Evolutionary conservation across 495 filamentous ascomycete species (phyloP), one percentile per base, ranked within the genome.

Genomic region (Aspergillus asperescens): DNA sequence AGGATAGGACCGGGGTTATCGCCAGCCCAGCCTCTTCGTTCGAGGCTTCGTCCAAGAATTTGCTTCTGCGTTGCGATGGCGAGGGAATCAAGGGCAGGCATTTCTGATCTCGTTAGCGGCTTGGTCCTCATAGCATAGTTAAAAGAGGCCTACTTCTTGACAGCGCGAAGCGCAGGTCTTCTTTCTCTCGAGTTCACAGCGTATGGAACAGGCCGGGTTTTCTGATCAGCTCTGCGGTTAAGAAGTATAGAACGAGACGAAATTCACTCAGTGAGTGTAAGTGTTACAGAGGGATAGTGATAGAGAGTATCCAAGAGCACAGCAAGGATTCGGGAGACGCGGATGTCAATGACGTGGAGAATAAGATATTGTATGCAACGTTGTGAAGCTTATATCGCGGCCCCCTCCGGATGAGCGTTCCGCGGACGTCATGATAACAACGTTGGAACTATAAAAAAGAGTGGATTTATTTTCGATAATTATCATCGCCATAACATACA

Each of bases 1-100:
- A 81, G 62, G 7, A 81, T 61, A 15, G 77, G 72, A 46, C 78
- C 78, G 42, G 71, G 75, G 39, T 81, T 73, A n/a, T 55, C 47
- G 27, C 59, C 54, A 6, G 77, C 78, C 72, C 74, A 81, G 62
- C 78, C 78, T 23, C 63, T 50, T 62, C 74, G 67, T 54, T 72
- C 71, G 31, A 62, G 37, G 37, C 63, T 50, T 62, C 74, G 67
- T 54, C 72, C 71, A 31, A 62, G 37, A 34, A 77, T 39, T 25
- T 52, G 31, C 15, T 41, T 39, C 50, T 55, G 39, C 24, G 46
- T 54, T 20, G 44, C 54, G 9, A 58, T 51, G 32, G 56, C 53
- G 23, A 63, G 60, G 34, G 68, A 49, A 48, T 57, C 57, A 47
- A 77, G 58, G 9, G 67, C 64, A 40, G 72, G 61, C 75, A 79